Evolutionary conservation across 176 grass and related monocot genomes (phyloP).

Genomic region (Oryza nivara): DNA sequence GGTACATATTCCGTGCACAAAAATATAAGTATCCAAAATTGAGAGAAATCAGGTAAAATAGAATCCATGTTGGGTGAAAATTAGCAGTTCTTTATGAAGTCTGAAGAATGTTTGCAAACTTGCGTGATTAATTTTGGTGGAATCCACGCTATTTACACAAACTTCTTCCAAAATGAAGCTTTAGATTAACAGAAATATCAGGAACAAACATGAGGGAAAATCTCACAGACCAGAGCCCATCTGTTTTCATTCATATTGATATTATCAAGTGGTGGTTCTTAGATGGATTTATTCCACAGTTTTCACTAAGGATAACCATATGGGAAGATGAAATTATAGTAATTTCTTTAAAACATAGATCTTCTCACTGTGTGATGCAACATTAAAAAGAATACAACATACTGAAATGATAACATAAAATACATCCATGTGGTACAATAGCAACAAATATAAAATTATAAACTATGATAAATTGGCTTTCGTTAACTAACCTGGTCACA

Average conservation of each 20-base stretch:
- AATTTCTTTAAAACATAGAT: neutral
- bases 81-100: neutral
- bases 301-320: neutral
- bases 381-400: neutral
- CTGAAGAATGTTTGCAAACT: neutral
- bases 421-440: neutral
- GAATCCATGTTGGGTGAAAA: neutral
- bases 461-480: neutral
- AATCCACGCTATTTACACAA: neutral
- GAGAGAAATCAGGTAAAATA: neutral
- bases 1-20: neutral
- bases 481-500: slow-evolving; percentile 73
- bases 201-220: neutral
- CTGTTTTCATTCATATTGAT: neutral
- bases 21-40: neutral
- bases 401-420: slow-evolving; percentile 10
- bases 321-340: neutral
- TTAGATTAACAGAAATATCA: neutral
- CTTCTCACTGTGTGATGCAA: neutral
- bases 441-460: neutral
- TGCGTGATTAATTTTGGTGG: neutral
- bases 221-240: neutral
- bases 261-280: neutral
- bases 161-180: neutral
- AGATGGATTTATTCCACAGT: slow-evolving; percentile 2